phyloP scores from a whole-genome alignment of 2,329 filamentous ascomycete species.

The Paraphaeosphaeria sporulosa region DNA sequence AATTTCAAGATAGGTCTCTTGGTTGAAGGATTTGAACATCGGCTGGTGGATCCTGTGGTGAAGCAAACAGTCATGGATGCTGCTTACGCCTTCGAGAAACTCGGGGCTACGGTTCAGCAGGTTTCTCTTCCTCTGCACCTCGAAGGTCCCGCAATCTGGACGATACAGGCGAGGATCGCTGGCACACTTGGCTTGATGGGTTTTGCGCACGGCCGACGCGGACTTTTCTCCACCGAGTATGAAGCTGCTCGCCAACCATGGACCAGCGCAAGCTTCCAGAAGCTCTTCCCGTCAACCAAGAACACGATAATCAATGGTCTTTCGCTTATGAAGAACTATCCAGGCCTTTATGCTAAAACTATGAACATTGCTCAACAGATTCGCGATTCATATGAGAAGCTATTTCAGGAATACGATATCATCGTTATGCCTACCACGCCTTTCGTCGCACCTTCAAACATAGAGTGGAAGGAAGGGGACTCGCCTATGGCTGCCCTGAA shows the following conservation, averaged over 20 bases:
- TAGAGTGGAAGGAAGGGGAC: conserved; percentile 35
- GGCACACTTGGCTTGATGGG: conserved; percentile 53
- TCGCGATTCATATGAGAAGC: conserved; percentile 49
- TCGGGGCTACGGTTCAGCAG: conserved; percentile 57
- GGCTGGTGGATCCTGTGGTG: conserved; percentile 49
- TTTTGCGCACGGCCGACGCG: conserved; percentile 30
- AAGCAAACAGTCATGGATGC: conserved; percentile 53
- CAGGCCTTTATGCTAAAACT: conserved; percentile 51
- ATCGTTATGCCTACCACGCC: conserved; percentile 53
- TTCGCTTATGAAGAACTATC: conserved; percentile 48
- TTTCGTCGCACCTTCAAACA: conserved; percentile 32
- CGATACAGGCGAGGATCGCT: conserved; percentile 52
- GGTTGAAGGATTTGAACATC: conserved; percentile 35
- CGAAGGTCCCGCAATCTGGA: conserved; percentile 49
- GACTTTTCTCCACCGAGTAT: conserved; percentile 30
- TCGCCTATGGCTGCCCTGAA: conserved; percentile 37
- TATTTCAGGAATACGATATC: conserved; percentile 48
- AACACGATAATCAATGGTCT: conserved; percentile 57
- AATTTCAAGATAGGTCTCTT: conserved; percentile 39
- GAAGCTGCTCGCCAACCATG: conserved; percentile 59
- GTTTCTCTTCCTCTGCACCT: conserved; percentile 42
- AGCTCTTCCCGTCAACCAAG: conserved; percentile 56
- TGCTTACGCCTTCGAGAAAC: conserved; percentile 45
- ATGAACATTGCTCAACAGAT: conserved; percentile 51
- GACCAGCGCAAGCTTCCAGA: conserved; percentile 58